phyloP scores from a whole-genome alignment of 2,329 filamentous ascomycete genomes.

The Trichoderma aggressivum region DNA sequence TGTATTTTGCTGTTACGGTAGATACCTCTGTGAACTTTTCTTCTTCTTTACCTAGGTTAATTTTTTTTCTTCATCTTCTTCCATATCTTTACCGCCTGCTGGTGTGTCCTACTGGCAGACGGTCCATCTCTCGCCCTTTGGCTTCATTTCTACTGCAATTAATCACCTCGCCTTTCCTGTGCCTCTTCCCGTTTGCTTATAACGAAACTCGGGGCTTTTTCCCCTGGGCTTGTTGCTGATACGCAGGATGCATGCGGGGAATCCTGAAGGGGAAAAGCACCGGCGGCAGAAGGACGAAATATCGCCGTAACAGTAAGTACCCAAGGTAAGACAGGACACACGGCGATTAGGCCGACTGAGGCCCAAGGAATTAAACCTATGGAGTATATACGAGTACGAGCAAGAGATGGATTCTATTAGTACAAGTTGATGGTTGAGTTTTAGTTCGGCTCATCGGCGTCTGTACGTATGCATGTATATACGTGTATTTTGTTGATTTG shows the following conservation, averaged over 20 bases:
- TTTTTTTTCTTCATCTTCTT: not conserved
- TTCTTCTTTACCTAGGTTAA: not conserved
- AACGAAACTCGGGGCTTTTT: not conserved
- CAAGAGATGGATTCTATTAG: not conserved
- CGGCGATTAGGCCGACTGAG: not conserved
- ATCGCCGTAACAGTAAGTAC: not conserved
- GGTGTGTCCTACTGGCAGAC: not conserved
- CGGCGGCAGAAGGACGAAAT: not conserved
- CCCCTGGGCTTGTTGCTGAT: not conserved
- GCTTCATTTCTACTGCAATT: not conserved
- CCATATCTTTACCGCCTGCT: not conserved
- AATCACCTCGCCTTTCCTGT: not conserved
- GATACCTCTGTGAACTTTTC: conserved; percentile 14
- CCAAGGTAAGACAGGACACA: not conserved
- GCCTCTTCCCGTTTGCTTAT: not conserved
- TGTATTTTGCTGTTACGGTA: conserved; percentile 12
- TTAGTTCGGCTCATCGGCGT: not conserved
- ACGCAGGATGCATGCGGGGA: not conserved
- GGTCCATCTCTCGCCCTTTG: not conserved
- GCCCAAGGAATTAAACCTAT: not conserved
- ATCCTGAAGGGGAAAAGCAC: conserved; percentile 2
- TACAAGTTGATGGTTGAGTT: not conserved
- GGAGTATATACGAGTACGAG: not conserved
- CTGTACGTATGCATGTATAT: not conserved
- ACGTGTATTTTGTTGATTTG: not conserved